Base-by-base conservation (phyloP, 2,329 filamentous ascomycete species). In the Xylogone sp. region DNA sequence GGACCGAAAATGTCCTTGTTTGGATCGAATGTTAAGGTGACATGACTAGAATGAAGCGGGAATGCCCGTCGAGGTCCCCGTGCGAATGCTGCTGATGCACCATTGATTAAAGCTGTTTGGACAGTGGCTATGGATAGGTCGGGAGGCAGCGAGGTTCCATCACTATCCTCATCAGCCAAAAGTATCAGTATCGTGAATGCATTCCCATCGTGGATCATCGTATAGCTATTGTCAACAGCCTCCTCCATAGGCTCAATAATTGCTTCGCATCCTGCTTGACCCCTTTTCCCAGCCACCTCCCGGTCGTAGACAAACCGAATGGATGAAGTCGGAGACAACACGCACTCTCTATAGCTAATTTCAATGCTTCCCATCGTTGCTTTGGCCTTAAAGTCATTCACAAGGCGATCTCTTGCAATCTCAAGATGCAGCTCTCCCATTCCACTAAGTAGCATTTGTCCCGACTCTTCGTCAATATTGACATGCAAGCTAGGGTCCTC, bases 381-480 rank as follows among this genome's bases (percentile, higher is more conserved):
- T 78, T 83, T 96, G 68, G 76, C 90, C 67, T 94, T 96, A 71
- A 97, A 86, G 64, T 96, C 90, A 48, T 90, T 88, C 58, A 94
- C 84, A 9, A 99, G 81, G 43, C 92, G 83, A 68, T 97, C 90
- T 46, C 90, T 77, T 0, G 93, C 92, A 46, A 99, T 94, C 62
- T 99, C 94, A 1, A 99, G 78, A 69, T 99, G 94, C 22, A 99
- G 79, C 62, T 96, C 90, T 7, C 94, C 94, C 94, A 99, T 97
- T 3, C 94, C 94, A 49, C 92, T 92, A 0, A 99, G 78, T 27
- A 96, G 86, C 45, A 94, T 97, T 64, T 96, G 91, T 2, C 94
- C 94, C 1, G 90, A 92, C 67, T 97, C 94, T 55, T 93, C 84
- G 61, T 97, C 90, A 24, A 89, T 77, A 31, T 79, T 88, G 65